Conservation (phyloP, 129 eudicot genomes). For the carrot (Daucus carota) region DNA sequence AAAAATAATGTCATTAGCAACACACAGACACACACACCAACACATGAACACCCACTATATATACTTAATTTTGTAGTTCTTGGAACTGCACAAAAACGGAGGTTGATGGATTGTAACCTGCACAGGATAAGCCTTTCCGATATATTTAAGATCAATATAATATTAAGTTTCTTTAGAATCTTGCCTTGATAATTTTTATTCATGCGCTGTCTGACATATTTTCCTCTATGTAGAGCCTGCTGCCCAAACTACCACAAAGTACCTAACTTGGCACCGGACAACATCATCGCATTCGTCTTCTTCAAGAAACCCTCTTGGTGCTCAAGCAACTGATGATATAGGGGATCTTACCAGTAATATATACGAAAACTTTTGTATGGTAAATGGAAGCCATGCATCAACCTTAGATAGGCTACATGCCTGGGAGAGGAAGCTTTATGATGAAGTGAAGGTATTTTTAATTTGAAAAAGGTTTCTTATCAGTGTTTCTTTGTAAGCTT, state of each 20-base stretch:
- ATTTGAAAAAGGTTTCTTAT: background rate
- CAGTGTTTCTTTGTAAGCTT: background rate
- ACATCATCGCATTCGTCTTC: conserved; percentile 89
- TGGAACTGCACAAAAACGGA: too few relatives aligned
- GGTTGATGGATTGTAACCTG: background rate
- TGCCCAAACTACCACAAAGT: conserved; percentile 64
- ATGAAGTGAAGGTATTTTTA: conserved; percentile 84
- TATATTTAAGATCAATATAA: background rate
- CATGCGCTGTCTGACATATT: background rate
- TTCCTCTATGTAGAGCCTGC: conserved; percentile 50
- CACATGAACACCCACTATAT: background rate
- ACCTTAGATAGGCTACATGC: conserved; percentile 87
- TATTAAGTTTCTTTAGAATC: background rate
- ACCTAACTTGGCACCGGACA: conserved; percentile 93
- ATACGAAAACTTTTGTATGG: conserved; percentile 72
- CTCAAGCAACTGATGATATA: conserved; percentile 37
- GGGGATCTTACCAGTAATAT: conserved; percentile 52
- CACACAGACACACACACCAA: background rate
- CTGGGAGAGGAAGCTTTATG: conserved; percentile 95
- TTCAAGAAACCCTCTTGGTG: conserved; percentile 61
- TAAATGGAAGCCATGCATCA: conserved; percentile 95
- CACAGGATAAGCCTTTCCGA: background rate
- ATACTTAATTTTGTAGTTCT: too few relatives aligned
- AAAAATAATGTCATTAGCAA: background rate
- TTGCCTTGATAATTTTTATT: background rate